phyloP scores from a whole-genome alignment of 192 early-diverging fungal genomes.

The Helicostylum pulchrum region DNA sequence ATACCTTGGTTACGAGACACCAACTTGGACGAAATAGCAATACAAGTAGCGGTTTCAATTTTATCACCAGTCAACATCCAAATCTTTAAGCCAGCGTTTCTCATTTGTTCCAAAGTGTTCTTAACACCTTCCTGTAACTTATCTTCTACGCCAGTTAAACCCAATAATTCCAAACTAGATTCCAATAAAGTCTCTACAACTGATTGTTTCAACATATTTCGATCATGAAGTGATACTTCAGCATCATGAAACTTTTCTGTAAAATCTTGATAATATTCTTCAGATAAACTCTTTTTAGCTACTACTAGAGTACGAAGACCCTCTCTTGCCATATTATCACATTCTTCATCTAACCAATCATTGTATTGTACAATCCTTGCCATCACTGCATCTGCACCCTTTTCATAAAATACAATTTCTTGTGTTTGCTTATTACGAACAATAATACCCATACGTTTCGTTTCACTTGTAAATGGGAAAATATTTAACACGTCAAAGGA shows the following conservation, averaged over 20 bases:
- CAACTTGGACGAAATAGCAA: constrained; percentile 92
- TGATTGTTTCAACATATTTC: constrained; percentile 65
- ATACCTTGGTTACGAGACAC: constrained; percentile 86
- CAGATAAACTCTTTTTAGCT: constrained; percentile 78
- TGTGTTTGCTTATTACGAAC: constrained; percentile 62
- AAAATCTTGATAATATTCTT: constrained; percentile 70
- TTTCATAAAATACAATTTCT: constrained; percentile 91
- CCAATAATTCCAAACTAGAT: constrained; percentile 84
- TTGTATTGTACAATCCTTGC: constrained; percentile 83
- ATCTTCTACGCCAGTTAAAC: constrained; percentile 95
- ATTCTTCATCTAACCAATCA: constrained; percentile 98
- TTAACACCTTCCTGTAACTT: constrained; percentile 94
- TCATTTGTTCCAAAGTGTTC: constrained; percentile 80
- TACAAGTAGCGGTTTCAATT: constrained; percentile 95
- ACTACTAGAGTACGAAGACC: constrained; percentile 94
- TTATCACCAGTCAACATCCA: constrained; percentile 99
- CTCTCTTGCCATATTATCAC: constrained; percentile 95
- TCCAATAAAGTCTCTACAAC: constrained; percentile 73
- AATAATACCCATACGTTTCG: constrained; percentile 96
- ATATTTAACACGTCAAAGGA: constrained; percentile 82
- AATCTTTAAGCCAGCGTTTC: constrained; percentile 91
- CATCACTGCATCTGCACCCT: constrained; percentile 95
- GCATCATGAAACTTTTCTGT: constrained; percentile 64
- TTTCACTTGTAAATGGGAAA: constrained; percentile 96
- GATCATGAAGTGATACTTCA: constrained; percentile 65